A percentile compares a stretch with the other conserved stretches of the same genome.
Conservation (phyloP, 805 yeast genomes). For the Lachancea nothofagi region DNA sequence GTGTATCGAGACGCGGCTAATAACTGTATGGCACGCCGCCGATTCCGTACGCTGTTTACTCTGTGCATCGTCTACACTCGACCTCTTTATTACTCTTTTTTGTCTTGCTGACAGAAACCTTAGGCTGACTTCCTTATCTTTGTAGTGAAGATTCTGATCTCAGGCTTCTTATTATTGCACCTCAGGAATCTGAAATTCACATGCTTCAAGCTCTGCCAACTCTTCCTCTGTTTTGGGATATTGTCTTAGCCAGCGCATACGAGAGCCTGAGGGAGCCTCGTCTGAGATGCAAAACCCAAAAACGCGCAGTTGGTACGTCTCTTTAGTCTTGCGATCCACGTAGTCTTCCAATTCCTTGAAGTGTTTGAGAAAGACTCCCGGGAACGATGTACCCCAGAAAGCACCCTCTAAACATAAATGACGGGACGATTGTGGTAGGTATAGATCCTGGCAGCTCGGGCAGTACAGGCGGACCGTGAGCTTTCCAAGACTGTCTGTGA, state of each 20-base stretch:
- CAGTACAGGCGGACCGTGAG: conserved; percentile 91
- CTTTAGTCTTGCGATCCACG: conserved; percentile 53
- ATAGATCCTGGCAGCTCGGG: conserved; percentile 90
- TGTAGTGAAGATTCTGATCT: no score
- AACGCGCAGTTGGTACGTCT: conserved; percentile 58
- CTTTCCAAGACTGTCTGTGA: conserved; percentile 83
- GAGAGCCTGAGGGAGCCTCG: conserved; percentile 72
- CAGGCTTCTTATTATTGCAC: conserved; percentile 16
- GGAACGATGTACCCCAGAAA: conserved; percentile 92
- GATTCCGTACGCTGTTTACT: no score
- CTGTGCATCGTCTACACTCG: no score
- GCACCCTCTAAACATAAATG: conserved; percentile 92
- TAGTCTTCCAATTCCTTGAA: conserved; percentile 86
- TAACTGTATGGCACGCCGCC: no score
- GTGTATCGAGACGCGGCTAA: no score
- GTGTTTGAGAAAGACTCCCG: conserved; percentile 85
- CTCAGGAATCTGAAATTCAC: conserved; percentile 56
- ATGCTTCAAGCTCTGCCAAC: conserved; percentile 52
- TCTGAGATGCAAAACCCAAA: conserved; percentile 86
- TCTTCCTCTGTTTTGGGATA: conserved; percentile 62
- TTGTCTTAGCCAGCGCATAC: conserved; percentile 92
- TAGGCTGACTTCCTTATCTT: no score
- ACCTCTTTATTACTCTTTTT: no score
- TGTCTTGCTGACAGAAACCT: no score
- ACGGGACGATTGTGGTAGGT: conserved; percentile 80